Conservation (phyloP, 768 basidiomycete species). For the Panaeolus cyanescens region DNA sequence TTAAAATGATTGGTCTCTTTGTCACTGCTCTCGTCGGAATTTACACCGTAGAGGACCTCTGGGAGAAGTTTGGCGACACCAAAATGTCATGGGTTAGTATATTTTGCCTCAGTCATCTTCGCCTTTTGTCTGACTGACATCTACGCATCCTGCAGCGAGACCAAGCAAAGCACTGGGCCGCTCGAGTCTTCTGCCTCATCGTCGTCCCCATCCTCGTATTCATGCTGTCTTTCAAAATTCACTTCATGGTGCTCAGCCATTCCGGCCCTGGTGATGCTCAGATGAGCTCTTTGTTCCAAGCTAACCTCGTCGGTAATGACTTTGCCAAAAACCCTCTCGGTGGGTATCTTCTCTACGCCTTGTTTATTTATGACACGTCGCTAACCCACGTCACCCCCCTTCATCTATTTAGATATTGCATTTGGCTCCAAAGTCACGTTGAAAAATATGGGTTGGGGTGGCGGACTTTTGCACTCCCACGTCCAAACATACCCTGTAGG, state of each 20-base stretch:
- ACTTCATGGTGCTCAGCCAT: constrained; percentile 92
- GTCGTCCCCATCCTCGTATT: constrained; percentile 90
- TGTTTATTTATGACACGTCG: neutral
- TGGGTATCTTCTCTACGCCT: constrained; percentile 28
- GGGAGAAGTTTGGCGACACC: constrained; percentile 97
- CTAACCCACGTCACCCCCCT: neutral
- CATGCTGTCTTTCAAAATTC: constrained; percentile 93
- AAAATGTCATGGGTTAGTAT: constrained; percentile 82
- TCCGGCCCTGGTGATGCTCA: constrained; percentile 97
- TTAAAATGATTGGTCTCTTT: constrained; percentile 96
- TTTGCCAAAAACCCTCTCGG: constrained; percentile 90
- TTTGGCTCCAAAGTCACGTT: constrained; percentile 89
- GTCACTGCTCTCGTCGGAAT: constrained; percentile 93
- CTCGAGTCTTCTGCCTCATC: constrained; percentile 84
- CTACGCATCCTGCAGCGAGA: constrained; percentile 56
- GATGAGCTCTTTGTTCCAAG: constrained; percentile 99
- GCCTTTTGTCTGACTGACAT: neutral
- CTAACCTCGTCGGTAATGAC: constrained; percentile 92
- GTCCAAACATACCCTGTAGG: constrained; percentile 94
- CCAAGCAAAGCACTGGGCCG: constrained; percentile 89
- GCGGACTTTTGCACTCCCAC: constrained; percentile 95
- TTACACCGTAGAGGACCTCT: constrained; percentile 97
- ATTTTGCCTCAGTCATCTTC: neutral
- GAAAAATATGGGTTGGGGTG: constrained; percentile 98
- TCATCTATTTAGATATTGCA: constrained; percentile 67